Evolutionary conservation across 805 yeast genomes (phyloP).

Genomic region (Candida maltosa): DNA sequence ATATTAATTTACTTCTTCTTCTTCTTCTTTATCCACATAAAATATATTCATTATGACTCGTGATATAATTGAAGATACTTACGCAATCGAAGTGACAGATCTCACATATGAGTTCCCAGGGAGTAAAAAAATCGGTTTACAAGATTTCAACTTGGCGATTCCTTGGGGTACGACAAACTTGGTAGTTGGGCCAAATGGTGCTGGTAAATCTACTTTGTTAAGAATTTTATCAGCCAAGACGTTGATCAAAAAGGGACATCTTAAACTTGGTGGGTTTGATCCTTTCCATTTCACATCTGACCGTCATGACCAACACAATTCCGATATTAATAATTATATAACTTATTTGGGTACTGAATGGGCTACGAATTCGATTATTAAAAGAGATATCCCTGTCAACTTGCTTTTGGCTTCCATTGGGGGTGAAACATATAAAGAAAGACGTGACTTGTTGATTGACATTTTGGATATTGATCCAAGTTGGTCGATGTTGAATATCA

Average conservation of each 20-base stretch:
- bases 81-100: conserved; percentile 60
- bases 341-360: conserved; percentile 96
- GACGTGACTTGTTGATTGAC: conserved; percentile 73
- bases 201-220: conserved; percentile 90
- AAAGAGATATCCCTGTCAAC: conserved; percentile 86
- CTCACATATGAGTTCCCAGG: conserved; percentile 69
- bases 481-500: conserved; percentile 90
- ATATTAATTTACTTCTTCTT: too few relatives aligned
- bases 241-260: conserved; percentile 67
- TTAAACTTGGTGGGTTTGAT: conserved; percentile 76
- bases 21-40: too few relatives aligned
- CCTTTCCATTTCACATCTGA: conserved; percentile 70
- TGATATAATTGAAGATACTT: conserved; percentile 1
- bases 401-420: conserved; percentile 80
- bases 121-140: conserved; percentile 60
- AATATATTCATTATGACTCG: background rate
- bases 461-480: conserved; percentile 79
- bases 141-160: conserved; percentile 56
- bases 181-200: conserved; percentile 92
- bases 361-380: conserved; percentile 88
- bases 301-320: conserved; percentile 39
- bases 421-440: conserved; percentile 56
- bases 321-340: conserved; percentile 46
- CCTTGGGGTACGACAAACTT: conserved; percentile 74
- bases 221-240: conserved; percentile 89